Percentiles rank a stretch among this genome's conserved stretches.
These are phyloP conservation scores for Boletellus sp. DNA, from an alignment of 768 basidiomycete genomes.

Conservation along the genomic window DNA sequence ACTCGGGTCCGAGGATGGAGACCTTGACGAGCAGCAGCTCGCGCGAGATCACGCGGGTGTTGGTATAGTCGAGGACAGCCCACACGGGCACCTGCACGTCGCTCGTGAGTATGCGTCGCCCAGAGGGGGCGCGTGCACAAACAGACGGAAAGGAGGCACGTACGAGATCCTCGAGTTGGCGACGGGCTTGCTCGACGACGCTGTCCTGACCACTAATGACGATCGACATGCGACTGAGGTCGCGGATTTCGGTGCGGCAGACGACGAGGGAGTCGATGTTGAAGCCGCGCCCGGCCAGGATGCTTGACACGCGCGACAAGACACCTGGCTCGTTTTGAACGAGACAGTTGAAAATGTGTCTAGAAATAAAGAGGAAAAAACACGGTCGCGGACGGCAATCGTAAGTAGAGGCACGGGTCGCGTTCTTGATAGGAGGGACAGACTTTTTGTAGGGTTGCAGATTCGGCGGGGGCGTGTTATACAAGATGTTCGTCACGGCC, in stretches of 20 bases:
- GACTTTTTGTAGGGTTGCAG: conserved; percentile 91
- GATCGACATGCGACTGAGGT: conserved; percentile 97
- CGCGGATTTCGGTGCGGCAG: conserved; percentile 94
- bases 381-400: neutral
- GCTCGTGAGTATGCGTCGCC: neutral
- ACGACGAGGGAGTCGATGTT: conserved; percentile 99
- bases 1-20: conserved; percentile 96
- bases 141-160: conserved; percentile 29
- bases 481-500: conserved; percentile 95
- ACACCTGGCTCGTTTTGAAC: conserved; percentile 99
- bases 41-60: conserved; percentile 86
- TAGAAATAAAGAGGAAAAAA: conserved; percentile 34
- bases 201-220: conserved; percentile 95
- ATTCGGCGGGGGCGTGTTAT: conserved; percentile 92
- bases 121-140: neutral
- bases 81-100: conserved; percentile 86
- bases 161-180: conserved; percentile 95
- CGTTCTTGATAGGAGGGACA: conserved; percentile 19
- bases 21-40: conserved; percentile 95
- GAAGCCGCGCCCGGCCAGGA: conserved; percentile 94
- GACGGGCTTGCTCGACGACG: conserved; percentile 93
- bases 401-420: neutral
- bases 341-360: conserved; percentile 94
- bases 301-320: conserved; percentile 96
- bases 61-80: conserved; percentile 98